Evolutionary conservation across 2,329 filamentous ascomycete species (phyloP).

Genomic region (Phaeosphaeriaceae sp.): DNA sequence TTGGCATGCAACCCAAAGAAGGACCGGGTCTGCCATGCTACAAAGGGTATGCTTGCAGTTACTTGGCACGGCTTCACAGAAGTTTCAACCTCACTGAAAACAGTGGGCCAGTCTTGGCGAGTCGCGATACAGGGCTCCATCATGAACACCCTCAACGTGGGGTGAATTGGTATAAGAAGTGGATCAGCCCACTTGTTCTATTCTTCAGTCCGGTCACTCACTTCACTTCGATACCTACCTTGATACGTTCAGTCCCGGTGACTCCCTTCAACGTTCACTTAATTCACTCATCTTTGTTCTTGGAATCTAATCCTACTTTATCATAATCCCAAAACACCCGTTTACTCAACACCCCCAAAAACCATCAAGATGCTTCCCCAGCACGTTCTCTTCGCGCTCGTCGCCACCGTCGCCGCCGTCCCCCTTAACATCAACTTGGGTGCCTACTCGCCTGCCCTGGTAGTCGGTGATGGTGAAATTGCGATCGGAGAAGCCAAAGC

Average conservation of each 20-base stretch:
- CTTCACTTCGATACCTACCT: constrained; percentile 41
- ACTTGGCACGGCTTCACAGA: constrained; percentile 49
- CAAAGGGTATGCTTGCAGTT: constrained; percentile 29
- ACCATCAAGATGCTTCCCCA: constrained; percentile 48
- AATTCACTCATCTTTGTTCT: constrained; percentile 27
- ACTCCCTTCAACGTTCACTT: constrained; percentile 26
- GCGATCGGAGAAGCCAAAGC: constrained; percentile 55
- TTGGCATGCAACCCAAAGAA: constrained; percentile 32
- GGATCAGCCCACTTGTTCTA: constrained; percentile 31
- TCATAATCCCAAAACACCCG: neutral
- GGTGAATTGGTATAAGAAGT: constrained; percentile 30
- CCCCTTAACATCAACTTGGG: constrained; percentile 63
- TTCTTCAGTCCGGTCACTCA: constrained; percentile 50
- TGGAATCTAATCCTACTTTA: constrained; percentile 18
- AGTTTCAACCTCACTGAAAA: constrained; percentile 48
- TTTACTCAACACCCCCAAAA: constrained; percentile 20
- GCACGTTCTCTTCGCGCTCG: constrained; percentile 45
- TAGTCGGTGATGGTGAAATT: constrained; percentile 64
- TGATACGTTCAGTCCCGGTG: constrained; percentile 39
- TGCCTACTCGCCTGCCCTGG: constrained; percentile 60
- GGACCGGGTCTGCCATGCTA: constrained; percentile 34
- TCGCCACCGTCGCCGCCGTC: constrained; percentile 49
- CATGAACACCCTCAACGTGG: constrained; percentile 15
- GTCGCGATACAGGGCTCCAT: constrained; percentile 14
- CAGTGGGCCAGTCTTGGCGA: constrained; percentile 43